Conservation (phyloP, 2,329 filamentous ascomycete species). For the Ustilaginoidea virens region DNA sequence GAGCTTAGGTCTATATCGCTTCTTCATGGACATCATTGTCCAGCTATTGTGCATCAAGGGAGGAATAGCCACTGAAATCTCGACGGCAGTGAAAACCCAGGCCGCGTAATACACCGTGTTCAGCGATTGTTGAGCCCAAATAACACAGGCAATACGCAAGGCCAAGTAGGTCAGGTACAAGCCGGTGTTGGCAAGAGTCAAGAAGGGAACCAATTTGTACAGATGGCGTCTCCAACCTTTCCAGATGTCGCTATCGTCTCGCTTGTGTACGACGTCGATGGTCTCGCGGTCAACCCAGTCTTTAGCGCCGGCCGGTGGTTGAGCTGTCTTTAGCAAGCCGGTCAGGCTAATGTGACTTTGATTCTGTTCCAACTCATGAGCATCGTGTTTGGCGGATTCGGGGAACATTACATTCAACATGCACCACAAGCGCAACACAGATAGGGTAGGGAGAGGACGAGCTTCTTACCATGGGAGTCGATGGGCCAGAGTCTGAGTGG, state of each 20-base stretch:
- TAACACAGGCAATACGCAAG: slow-evolving; percentile 34
- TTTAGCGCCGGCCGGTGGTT: slow-evolving; percentile 16
- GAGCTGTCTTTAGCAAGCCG: slow-evolving; percentile 19
- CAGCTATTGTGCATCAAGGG: slow-evolving; percentile 40
- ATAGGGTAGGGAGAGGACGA: no score
- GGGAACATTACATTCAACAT: no score
- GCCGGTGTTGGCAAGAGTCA: slow-evolving; percentile 24
- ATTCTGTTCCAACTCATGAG: slow-evolving; percentile 14
- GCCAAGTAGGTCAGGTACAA: slow-evolving; percentile 33
- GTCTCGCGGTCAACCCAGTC: slow-evolving; percentile 15
- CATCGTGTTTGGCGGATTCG: no score
- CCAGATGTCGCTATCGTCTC: slow-evolving; percentile 27
- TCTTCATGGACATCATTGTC: slow-evolving; percentile 41
- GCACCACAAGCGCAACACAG: no score
- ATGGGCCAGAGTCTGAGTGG: slow-evolving; percentile 5
- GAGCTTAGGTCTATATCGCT: slow-evolving; percentile 36
- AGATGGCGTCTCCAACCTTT: slow-evolving; percentile 26
- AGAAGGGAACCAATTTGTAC: slow-evolving; percentile 20
- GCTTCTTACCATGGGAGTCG: slow-evolving; percentile 8
- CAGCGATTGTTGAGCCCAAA: slow-evolving; percentile 30
- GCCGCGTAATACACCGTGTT: slow-evolving; percentile 29
- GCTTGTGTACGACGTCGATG: slow-evolving; percentile 25
- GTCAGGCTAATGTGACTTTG: slow-evolving; percentile 27
- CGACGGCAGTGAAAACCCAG: slow-evolving; percentile 41
- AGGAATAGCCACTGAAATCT: slow-evolving; percentile 36